Evolutionary conservation across 1,284 basidiomycete genomes (phyloP), one percentile per base, ranked within the genome.

Genomic region (Cryptococcus amylolentus): DNA sequence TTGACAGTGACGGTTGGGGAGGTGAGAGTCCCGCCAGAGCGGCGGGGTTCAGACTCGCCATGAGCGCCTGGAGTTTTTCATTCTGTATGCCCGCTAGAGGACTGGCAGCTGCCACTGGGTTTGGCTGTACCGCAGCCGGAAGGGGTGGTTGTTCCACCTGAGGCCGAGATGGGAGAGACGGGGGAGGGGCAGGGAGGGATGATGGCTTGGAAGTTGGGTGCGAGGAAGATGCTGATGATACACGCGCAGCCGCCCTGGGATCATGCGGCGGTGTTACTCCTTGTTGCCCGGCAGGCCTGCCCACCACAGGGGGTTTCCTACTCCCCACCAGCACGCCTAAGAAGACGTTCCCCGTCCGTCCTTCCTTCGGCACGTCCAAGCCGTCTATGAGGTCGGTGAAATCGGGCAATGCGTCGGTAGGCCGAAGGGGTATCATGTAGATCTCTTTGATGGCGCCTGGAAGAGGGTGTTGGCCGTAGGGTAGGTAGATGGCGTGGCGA

Each of bases 371-470:
- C 0, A 97, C 72, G 49, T 80, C 80, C 53, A 89, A 81, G n/a
- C 88, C 82, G 66, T 94, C 91, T 52, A 95, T 77, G 1, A 95
- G 80, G 63, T 93, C 89, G 60, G 94, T 82, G 66, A 87, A 91
- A 57, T 94, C 91, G 0, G 92, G 93, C 0, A 90, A 76, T 0
- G 86, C 80, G 50, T 88, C 83, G 27, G 78, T 80, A 14, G 88
- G 82, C 18, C 82, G 79, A 6, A 96, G 76, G 1, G 93, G 93
- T 20, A 95, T 83, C 57, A 95, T 83, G 69, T 97, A 97, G 37
- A 95, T 77, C 72, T 97, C 93, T 61, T 87, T 86, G 31, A 91
- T 89, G 18, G 87, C 87, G 58, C 84, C 82, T 60, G 84, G 77
- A 6, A 90, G 88, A 61, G 87, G 85, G 85, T 85, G 35, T 9